Evolutionary conservation across 139 green algal genomes (phyloP), one percentile per base, ranked within the genome.

Genomic region (Chlamydomonas schloesseri): DNA sequence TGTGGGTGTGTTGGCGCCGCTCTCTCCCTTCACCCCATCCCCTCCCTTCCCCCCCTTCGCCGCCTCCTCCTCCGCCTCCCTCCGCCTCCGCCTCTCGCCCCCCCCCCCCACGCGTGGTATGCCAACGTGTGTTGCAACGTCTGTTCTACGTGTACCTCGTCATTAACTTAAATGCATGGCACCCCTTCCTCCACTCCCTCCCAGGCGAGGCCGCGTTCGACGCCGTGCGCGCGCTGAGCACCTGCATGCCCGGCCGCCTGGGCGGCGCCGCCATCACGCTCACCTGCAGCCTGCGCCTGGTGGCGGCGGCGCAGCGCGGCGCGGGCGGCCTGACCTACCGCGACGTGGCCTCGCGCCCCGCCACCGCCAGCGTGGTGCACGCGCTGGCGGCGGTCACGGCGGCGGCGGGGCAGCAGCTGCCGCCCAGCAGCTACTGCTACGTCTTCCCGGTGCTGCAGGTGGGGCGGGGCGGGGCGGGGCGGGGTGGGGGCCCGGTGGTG

Each of bases 391-490:
- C 31, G 83, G 79, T 42, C 15, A 79, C 69, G 50, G 83, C 90
- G 21, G 55, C 42, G 9, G 34, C 46, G 47, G 67, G 81, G 28
- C 81, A 73, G n/a, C 58, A 92, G 24, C 87, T 97, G 72, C 84
- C 92, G 1, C 85, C 83, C 11, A 88, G 89, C n/a, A 85, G 92
- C 42, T 98, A 97, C 80, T 89, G 85, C 47, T 94, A 98, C 57
- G 87, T 94, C 42, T 98, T 98, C 89, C 95, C 96, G 1, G 87
- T 98, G 13, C 74, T 98, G 37, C 82, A 88, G 86, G 84, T 85
- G 77, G 3, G 77, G 8, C 5, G 28, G 36, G 55, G 11, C 20
- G 37, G 23, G 70, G 6, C 5, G 37, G 68, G 68, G 68, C 0
- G 3, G 33, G 20, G 33, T 28, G 68, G 0, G 33, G 33, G 17